Evolutionary conservation across 148 eudicot genomes (phyloP).

Genomic region (Suaeda aralocaspica): DNA sequence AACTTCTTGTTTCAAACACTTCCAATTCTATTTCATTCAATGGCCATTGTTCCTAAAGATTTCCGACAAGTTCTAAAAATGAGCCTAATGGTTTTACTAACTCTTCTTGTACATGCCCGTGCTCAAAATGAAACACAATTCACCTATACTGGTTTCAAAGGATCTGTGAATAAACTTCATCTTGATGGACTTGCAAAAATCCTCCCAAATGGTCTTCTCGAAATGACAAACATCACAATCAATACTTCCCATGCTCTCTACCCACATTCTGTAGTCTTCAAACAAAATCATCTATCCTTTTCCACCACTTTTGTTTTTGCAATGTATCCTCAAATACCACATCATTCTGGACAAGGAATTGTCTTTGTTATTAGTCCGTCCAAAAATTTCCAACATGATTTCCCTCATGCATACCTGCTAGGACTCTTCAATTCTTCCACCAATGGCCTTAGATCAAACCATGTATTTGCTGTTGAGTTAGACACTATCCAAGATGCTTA

Average conservation of each 20-base stretch:
- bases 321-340: neutral
- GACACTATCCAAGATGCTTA: slow-evolving; percentile 42
- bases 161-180: slow-evolving; percentile 11
- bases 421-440: slow-evolving; percentile 40
- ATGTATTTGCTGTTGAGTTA: slow-evolving; percentile 44
- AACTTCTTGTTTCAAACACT: no score
- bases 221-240: slow-evolving; percentile 7
- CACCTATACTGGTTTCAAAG: slow-evolving; percentile 27
- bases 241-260: slow-evolving; percentile 26
- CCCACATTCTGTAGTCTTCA: slow-evolving; percentile 12
- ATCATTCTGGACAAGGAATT: slow-evolving; percentile 18
- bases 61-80: neutral
- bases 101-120: neutral
- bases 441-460: slow-evolving; percentile 36
- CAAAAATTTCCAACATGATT: slow-evolving; percentile 11
- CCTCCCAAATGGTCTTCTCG: slow-evolving; percentile 21
- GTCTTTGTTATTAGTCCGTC: slow-evolving; percentile 14
- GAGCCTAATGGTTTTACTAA: neutral
- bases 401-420: slow-evolving; percentile 39
- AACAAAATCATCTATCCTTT: slow-evolving; percentile 15
- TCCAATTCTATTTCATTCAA: neutral
- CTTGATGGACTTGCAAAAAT: slow-evolving; percentile 18
- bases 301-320: slow-evolving; percentile 18
- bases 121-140: slow-evolving; percentile 21
- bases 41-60: neutral